Percentiles rank a stretch among this genome's conserved stretches.
Evolutionary conservation across 805 yeast genomes (phyloP).

Genomic region (Candida germanica): DNA sequence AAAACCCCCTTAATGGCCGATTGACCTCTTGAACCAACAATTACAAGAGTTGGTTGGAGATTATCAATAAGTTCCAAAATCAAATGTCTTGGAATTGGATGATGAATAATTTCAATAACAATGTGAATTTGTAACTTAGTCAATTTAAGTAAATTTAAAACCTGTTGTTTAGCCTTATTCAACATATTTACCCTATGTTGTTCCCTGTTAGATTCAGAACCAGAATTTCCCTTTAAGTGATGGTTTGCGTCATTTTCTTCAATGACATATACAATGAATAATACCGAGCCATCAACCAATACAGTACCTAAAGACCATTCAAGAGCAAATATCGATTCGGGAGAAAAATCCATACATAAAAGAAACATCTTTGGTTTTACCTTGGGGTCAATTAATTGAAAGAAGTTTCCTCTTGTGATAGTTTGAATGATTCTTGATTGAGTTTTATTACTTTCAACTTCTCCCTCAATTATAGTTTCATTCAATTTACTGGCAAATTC

Average conservation of each 20-base stretch:
- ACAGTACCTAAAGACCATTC: conserved; percentile 89
- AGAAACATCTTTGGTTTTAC: conserved; percentile 59
- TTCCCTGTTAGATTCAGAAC: conserved; percentile 36
- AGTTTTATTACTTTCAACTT: conserved; percentile 48
- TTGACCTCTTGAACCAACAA: conserved; percentile 74
- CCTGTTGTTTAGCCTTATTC: conserved; percentile 43
- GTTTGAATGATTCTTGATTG: conserved; percentile 66
- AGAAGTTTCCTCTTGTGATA: conserved; percentile 65
- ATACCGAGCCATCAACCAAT: conserved; percentile 75
- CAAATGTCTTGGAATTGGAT: conserved; percentile 71
- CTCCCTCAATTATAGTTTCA: conserved; percentile 53
- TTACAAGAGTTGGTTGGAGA: conserved; percentile 67
- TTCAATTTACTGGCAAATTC: conserved; percentile 54
- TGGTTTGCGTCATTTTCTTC: conserved; percentile 46
- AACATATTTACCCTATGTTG: conserved; percentile 36
- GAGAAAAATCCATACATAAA: conserved; percentile 77
- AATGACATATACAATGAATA: conserved; percentile 65
- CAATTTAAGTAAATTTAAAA: conserved; percentile 49
- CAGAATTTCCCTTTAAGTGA: conserved; percentile 37
- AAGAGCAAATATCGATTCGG: conserved; percentile 78
- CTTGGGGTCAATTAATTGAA: conserved; percentile 45
- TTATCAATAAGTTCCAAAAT: conserved; percentile 68
- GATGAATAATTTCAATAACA: conserved; percentile 71
- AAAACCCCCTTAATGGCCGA: conserved; percentile 71
- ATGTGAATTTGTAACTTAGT: conserved; percentile 73